Evolutionary conservation across 1,139 yeast genomes (phyloP).

Genomic region (Saccharomyces uvarum): DNA sequence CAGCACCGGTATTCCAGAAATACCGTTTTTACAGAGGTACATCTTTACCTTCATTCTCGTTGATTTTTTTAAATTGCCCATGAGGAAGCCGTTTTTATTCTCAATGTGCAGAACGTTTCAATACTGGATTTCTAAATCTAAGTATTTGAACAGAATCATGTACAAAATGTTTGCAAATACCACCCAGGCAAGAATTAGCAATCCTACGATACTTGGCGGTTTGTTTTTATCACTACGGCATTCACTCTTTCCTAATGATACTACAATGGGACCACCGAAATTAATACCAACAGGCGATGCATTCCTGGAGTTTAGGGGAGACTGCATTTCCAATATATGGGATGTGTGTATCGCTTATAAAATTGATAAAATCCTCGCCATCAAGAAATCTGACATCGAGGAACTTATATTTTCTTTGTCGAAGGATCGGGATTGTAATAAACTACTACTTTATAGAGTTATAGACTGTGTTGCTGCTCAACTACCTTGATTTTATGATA

Average conservation of each 20-base stretch:
- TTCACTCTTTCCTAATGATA: slow-evolving; percentile 27
- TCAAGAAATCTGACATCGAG: slow-evolving; percentile 13
- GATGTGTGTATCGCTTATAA: slow-evolving; percentile 8
- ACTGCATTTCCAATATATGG: slow-evolving; percentile 15
- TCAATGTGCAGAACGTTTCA: slow-evolving; percentile 16
- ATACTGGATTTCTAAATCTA: slow-evolving; percentile 9
- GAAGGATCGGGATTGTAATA: slow-evolving; percentile 16
- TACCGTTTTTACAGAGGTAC: slow-evolving; percentile 9
- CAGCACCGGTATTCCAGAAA: not conserved
- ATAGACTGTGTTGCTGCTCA: slow-evolving; percentile 19
- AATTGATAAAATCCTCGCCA: slow-evolving; percentile 12
- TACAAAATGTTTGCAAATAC: slow-evolving; percentile 3
- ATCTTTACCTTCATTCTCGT: slow-evolving; percentile 18
- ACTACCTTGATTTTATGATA: not conserved
- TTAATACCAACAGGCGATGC: slow-evolving; percentile 20
- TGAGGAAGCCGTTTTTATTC: slow-evolving; percentile 23
- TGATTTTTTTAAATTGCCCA: slow-evolving; percentile 15
- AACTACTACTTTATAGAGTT: slow-evolving; percentile 12
- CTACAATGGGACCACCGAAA: slow-evolving; percentile 22
- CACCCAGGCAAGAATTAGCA: not conserved
- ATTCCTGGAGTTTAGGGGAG: slow-evolving; percentile 13
- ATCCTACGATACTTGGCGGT: not conserved
- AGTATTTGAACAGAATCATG: slow-evolving; percentile 9
- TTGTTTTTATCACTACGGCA: slow-evolving; percentile 10
- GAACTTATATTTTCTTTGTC: slow-evolving; percentile 15